Evolutionary conservation across 129 eudicot species (phyloP), one percentile per base, ranked within the genome.

Genomic region (Flaveria brownii): DNA sequence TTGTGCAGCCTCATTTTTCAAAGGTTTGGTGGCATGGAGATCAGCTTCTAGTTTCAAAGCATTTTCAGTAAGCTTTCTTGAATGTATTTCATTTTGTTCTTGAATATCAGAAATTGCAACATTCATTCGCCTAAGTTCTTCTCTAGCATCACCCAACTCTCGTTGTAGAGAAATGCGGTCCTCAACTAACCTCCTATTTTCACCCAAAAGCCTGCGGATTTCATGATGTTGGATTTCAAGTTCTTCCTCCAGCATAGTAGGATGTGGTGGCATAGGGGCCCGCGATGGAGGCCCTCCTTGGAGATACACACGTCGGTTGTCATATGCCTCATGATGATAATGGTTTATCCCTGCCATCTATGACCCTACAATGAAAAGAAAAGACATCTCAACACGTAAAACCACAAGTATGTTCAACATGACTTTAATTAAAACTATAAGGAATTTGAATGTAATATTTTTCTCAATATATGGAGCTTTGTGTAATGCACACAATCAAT

Each of bases 11-110:
- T 93, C 97, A 2, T 75, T 84, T 78, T 80, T 88, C 65, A 93
- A 70, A 79, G 95, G 90, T 78, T 90, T 95, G 15, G 87, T 70
- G 20, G 92, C 95, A 77, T 88, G 98, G 72, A 93, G 90, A 72
- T 93, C 96, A 82, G 89, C 92, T 77, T 93, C 98, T 66, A 93
- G 78, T 81, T 93, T 90, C 92, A 86, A 36, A 80, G 86, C 87
- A 45, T 90, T 90, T 57, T 93, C 95, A 45, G 88, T 82, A 71
- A 93, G 95, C 82, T 88, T 88, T 83, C 97, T 88, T 45, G 89
- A 86, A 60, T 84, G 91, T 39, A 80, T 68, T 55, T 93, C 98
- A 62, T 87, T 89, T 33, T 90, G 97, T 63, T 85, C 89, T 60
- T 85, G 91, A 56, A 93, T 88, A 77, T 93, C 97, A 78, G 80